Conservation (phyloP, 192 early-diverging fungal genomes). For the Jimgerdemannia flammicorona region DNA sequence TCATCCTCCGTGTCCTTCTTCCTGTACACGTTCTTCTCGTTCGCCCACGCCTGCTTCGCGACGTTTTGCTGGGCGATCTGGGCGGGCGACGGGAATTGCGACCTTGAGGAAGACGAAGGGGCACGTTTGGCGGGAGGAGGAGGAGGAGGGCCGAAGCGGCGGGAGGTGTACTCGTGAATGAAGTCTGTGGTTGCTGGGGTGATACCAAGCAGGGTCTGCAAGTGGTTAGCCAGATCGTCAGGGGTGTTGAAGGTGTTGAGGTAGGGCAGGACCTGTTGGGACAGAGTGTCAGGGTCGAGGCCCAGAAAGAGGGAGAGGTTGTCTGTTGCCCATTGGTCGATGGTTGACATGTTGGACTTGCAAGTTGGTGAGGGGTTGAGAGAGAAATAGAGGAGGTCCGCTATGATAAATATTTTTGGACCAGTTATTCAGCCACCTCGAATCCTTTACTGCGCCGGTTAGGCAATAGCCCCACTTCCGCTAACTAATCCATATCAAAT, state of each 20-base stretch:
- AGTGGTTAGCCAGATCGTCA: slow-evolving; percentile 19
- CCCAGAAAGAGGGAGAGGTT: slow-evolving; percentile 33
- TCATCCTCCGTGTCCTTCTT: slow-evolving; percentile 18
- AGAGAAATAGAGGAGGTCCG: background rate
- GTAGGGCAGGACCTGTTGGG: slow-evolving; percentile 32
- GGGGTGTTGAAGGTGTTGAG: slow-evolving; percentile 21
- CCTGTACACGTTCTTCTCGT: slow-evolving; percentile 16
- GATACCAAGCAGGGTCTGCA: slow-evolving; percentile 29
- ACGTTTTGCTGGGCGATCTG: background rate
- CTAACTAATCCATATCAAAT: too few species aligned
- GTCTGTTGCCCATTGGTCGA: slow-evolving; percentile 28
- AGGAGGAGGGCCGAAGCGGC: background rate
- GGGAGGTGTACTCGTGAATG: slow-evolving; percentile 22
- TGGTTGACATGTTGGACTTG: background rate
- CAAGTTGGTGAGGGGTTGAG: background rate
- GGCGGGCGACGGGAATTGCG: slow-evolving; percentile 1
- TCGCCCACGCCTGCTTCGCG: background rate
- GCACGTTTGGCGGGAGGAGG: slow-evolving; percentile 1
- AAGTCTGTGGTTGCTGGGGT: slow-evolving; percentile 19
- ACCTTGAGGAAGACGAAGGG: background rate
- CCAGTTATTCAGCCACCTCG: too few species aligned
- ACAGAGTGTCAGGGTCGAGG: slow-evolving; percentile 30
- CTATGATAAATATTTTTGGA: background rate
- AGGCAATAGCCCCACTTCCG: too few species aligned
- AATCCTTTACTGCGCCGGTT: too few species aligned